Base-by-base conservation (phyloP, 2,329 filamentous ascomycete genomes). In the Dryadomyces quercus-mongolicae region DNA sequence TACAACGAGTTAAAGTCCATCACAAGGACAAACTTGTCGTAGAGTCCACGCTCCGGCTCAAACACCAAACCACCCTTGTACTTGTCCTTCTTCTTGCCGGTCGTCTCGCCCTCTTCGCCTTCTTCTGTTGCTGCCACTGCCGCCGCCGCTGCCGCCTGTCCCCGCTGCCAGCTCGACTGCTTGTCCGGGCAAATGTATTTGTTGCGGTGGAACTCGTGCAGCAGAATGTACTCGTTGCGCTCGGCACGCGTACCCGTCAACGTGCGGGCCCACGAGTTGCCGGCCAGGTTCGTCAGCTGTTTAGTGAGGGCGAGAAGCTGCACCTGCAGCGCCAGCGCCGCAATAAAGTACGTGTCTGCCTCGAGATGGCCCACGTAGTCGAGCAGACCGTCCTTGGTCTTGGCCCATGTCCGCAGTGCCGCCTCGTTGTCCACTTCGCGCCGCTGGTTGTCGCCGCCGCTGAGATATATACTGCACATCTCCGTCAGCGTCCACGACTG, bases 1-100 rank as follows among this genome's bases (percentile, higher is more conserved):
- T 98, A 98, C 58, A 98, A 76, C 63, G 91, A 96, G 78, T 98
- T 98, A 76, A 98, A 98, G 75, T 98, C 93, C 94, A 98, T 98
- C 69, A 98, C 94, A 54, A 98, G 80, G 53, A 98, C 87, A 68
- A 94, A 96, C 71, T 94, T 95, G 77, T 98, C 93, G 66, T 98
- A 98, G 5, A 98, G 78, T 18, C 94, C 93, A 69, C 92, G 96
- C 67, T 97, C 91, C 5, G 93, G 93, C 68, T 98, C 93, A 62
- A 98, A 97, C 55, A 98, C 93, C 36, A 98, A 82, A 76, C 94
- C 93, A 66, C 93, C 93, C 74, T 98, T 97, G 75, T 86, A 98
- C 70, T 97, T 98, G 72, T 98, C 94, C 69, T 96, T 98, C 76
- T 97, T 98, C 72, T 96, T 98, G 56, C 79, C 15, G 31, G 9